phyloP scores from a whole-genome alignment of 2,329 filamentous ascomycete genomes.

The Fusarium sp. region DNA sequence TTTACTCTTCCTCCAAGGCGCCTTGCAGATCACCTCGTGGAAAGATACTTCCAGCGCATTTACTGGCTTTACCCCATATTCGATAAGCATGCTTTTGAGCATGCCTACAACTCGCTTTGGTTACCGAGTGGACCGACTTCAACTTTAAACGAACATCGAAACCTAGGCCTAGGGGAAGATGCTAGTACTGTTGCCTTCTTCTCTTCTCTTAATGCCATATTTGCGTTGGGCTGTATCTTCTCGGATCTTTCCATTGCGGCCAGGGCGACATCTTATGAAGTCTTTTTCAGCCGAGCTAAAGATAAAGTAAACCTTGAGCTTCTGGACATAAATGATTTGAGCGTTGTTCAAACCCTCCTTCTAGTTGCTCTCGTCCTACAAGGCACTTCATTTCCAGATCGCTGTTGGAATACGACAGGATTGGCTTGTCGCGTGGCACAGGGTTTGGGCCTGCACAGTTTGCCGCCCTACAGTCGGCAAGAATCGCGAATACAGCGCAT shows the following conservation, averaged over 20 bases:
- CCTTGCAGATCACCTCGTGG: neutral
- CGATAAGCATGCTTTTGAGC: neutral
- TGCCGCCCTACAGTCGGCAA: neutral
- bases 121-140: neutral
- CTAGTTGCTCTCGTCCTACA: neutral
- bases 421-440: constrained; percentile 1
- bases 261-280: neutral
- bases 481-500: neutral
- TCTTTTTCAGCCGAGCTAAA: constrained; percentile 3
- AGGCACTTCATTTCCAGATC: neutral
- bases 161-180: neutral
- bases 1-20: constrained; percentile 4
- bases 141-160: neutral
- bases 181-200: neutral
- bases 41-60: neutral
- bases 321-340: neutral
- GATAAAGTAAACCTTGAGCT: neutral
- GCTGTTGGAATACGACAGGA: neutral
- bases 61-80: neutral
- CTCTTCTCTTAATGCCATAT: neutral
- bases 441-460: neutral
- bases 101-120: constrained; percentile 5
- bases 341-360: neutral
- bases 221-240: neutral
- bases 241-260: neutral